These are phyloP conservation scores for Datisca glomerata DNA, from an alignment of 306 rosid species.

Conservation along the genomic window DNA sequence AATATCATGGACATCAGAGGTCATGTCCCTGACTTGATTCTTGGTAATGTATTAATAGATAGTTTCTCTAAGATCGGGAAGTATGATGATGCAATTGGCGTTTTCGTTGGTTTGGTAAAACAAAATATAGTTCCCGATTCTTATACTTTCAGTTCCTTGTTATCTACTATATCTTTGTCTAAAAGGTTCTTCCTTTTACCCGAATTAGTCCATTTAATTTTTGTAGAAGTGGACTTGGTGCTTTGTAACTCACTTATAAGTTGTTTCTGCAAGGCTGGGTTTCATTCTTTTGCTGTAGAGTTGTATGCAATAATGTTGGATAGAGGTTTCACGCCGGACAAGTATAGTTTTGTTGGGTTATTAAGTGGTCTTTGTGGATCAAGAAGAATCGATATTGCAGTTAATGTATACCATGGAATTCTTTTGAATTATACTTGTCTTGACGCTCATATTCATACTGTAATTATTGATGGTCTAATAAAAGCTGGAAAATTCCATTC, in stretches of 20 bases:
- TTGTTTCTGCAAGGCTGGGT: slow-evolving; percentile 29
- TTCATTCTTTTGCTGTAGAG: slow-evolving; percentile 26
- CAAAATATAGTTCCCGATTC: slow-evolving; percentile 38
- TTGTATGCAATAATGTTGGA: slow-evolving; percentile 33
- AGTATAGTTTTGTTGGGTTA: slow-evolving; percentile 46
- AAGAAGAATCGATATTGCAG: slow-evolving; percentile 36
- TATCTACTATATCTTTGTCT: slow-evolving; percentile 25
- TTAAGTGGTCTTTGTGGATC: slow-evolving; percentile 41
- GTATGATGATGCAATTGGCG: slow-evolving; percentile 31
- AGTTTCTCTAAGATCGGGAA: slow-evolving; percentile 41
- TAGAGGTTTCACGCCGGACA: slow-evolving; percentile 41
- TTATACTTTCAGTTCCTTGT: slow-evolving; percentile 29
- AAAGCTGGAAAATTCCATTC: slow-evolving; percentile 28
- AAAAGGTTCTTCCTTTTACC: slow-evolving; percentile 33
- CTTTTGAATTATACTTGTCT: slow-evolving; percentile 13
- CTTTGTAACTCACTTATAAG: slow-evolving; percentile 46
- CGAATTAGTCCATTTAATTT: slow-evolving; percentile 18
- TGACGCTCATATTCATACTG: slow-evolving; percentile 54
- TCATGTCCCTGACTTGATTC: slow-evolving; percentile 29
- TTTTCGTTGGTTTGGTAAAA: slow-evolving; percentile 16
- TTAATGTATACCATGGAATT: slow-evolving; percentile 37
- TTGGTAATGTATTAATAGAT: slow-evolving; percentile 48
- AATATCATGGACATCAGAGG: slow-evolving; percentile 28
- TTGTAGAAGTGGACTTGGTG: slow-evolving; percentile 35
- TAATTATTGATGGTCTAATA: slow-evolving; percentile 30